Base-by-base conservation (phyloP, 106 monocot species). In the Posidonia australis region DNA sequence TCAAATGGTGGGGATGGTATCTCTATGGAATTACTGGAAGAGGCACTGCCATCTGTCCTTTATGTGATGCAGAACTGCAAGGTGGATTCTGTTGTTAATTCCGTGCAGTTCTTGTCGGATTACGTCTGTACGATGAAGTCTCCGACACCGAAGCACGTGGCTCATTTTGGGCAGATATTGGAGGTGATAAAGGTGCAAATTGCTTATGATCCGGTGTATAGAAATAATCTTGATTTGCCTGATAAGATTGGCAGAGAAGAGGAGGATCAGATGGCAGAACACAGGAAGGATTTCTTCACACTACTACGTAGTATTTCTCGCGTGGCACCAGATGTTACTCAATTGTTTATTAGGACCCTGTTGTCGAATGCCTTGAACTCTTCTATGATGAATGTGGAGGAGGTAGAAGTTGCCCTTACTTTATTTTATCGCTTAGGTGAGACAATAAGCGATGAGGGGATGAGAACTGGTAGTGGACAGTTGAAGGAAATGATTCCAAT, bases 231-330 rank as follows among this genome's bases (percentile, higher is more conserved):
- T 43, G 87, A 87, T 62, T 26, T 84, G 31, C 86, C 70, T 0
- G 90, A 90, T 73, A 96, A 90, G 70, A 79, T 96, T 66, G 96
- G 96, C 27, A 90, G 59, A 64, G 96, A 96, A 54, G 82, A 84
- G 72, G 96, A 96, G 74, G 96, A 96, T 25, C 64, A 77, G 57
- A 90, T 96, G 96, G 60, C 56, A 11, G 96, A 96, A 52, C 70
- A 62, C 10, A 62, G 96, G 44, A 96, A 81, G 70, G 90, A 90
- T 0, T 72, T 84, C 19, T 71, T 90, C 17, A 26, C 67, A 10
- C 62, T 96, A 63, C 79, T 87, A 42, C 77, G 96, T 16, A 79
- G 82, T 54, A 67, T 96, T 26, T 87, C 75, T 46, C 72, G 90
- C 14, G 90, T 84, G 2, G 82, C 82, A 14, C 96, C 90, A 0